Evolutionary conservation across 2,329 filamentous ascomycete species (phyloP), one percentile per base, ranked within the genome.

Genomic region (Colletotrichum sp.): DNA sequence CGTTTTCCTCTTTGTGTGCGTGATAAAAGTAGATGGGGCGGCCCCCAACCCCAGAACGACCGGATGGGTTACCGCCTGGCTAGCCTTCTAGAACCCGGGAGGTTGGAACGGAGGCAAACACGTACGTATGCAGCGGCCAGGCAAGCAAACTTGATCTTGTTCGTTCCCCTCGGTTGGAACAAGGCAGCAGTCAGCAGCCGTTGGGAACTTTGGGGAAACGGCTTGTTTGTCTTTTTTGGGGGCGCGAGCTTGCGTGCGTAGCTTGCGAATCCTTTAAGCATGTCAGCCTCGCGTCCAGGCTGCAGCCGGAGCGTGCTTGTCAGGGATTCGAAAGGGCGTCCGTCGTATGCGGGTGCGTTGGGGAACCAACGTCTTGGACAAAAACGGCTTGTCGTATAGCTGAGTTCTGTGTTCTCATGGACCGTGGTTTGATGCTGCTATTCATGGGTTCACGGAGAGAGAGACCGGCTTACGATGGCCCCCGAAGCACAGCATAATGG

Each of bases 311-410:
- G 16, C 43, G 10, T 52, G n/a, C 0, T 1, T 18, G 36, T 18
- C 36, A 39, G 36, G 36, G 36, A n/a, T 52, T 5, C 24, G 24
- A 24, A 24, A 24, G 24, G 24, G 24, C 24, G 24, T 24, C 18
- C 0, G 43, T 52, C 6, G 0, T 21, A 21, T 52, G 43, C n/a
- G n/a, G n/a, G 0, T n/a, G 43, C 43, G n/a, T 52, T 52, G 1
- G 43, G n/a, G 4, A 52, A 52, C n/a, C 12, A 7, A 52, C 43
- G n/a, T n/a, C 6, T 2, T 52, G n/a, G 10, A 21, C 18, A 7
- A 21, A 21, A 52, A 21, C n/a, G 12, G 43, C n/a, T 52, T 52
- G 43, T 10, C 43, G 43, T 52, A n/a, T 52, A 1, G 43, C n/a
- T 52, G 43, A 21, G n/a, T n/a, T n/a, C n/a, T n/a, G 43, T 52